These are phyloP conservation scores for Saitozyma podzolica DNA, from an alignment of 768 basidiomycete genomes.

Conservation along the genomic window DNA sequence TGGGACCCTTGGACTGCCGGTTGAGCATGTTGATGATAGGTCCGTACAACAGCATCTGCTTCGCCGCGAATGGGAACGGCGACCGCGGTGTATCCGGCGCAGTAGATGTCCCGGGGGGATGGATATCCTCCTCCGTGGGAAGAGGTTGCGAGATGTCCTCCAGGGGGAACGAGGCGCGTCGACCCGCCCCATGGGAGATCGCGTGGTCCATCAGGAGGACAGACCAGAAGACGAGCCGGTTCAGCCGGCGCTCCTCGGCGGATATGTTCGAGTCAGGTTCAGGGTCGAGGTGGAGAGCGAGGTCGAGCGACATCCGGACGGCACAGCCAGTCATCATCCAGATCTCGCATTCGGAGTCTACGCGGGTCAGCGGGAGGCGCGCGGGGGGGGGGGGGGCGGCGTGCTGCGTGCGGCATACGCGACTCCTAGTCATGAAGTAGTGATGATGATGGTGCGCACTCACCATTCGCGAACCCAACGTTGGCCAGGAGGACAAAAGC, in stretches of 20 bases:
- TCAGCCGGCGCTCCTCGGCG: slow-evolving; percentile 14
- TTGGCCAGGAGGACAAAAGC: slow-evolving; percentile 26
- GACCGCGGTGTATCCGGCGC: slow-evolving; percentile 5
- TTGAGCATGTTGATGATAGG: slow-evolving; percentile 33
- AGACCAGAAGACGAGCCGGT: slow-evolving; percentile 34
- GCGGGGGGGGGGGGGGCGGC: no score
- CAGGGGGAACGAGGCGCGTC: slow-evolving; percentile 25
- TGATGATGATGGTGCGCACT: neutral
- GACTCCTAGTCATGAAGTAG: no score
- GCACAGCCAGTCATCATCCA: slow-evolving; percentile 37
- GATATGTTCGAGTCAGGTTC: slow-evolving; percentile 17
- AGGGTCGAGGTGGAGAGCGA: slow-evolving; percentile 36
- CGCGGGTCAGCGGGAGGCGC: neutral
- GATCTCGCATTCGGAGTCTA: slow-evolving; percentile 35
- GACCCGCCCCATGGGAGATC: slow-evolving; percentile 28
- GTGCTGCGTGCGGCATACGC: neutral
- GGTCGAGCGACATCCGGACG: slow-evolving; percentile 35
- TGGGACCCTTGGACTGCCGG: neutral
- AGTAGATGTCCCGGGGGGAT: neutral
- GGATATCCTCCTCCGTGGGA: slow-evolving; percentile 21
- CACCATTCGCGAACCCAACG: slow-evolving; percentile 32
- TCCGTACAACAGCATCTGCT: slow-evolving; percentile 31
- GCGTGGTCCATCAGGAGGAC: slow-evolving; percentile 33
- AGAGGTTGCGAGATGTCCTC: slow-evolving; percentile 34
- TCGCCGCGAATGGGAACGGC: slow-evolving; percentile 28